A percentile compares a stretch with the other conserved stretches of the same genome.
These are phyloP conservation scores for Trichoderma endophyticum DNA, from an alignment of 2,329 filamentous ascomycete genomes.

Conservation along the genomic window DNA sequence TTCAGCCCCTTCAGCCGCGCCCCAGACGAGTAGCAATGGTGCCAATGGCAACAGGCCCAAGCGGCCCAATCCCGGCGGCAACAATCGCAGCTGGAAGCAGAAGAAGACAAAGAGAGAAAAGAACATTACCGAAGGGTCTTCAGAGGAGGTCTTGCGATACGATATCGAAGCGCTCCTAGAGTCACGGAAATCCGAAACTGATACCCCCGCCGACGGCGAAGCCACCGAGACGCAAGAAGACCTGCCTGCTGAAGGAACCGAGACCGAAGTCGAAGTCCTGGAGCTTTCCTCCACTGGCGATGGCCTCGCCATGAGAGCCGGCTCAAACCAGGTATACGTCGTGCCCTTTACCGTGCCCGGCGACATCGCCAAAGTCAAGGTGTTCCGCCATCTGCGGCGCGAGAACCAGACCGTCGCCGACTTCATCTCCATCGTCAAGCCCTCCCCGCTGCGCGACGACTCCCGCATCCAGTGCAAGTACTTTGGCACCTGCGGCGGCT, in stretches of 20 bases:
- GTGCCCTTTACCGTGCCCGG: conserved; percentile 87
- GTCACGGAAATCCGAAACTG: conserved; percentile 36
- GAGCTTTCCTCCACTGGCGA: conserved; percentile 90
- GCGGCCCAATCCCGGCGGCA: conserved; percentile 23
- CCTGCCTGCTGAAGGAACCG: conserved; percentile 65
- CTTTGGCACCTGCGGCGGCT: conserved; percentile 83
- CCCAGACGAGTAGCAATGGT: conserved; percentile 13
- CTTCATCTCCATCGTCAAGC: conserved; percentile 71
- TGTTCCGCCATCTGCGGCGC: conserved; percentile 65
- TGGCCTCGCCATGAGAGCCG: conserved; percentile 71
- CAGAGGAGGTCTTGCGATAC: conserved; percentile 63
- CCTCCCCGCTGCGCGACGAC: conserved; percentile 75
- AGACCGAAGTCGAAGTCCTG: conserved; percentile 77
- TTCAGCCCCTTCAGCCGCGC: background rate
- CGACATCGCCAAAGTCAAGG: conserved; percentile 74
- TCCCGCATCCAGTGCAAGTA: conserved; percentile 76
- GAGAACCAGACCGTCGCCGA: conserved; percentile 75
- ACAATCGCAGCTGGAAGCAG: conserved; percentile 33
- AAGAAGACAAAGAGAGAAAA: conserved; percentile 58
- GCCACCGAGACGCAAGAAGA: conserved; percentile 23
- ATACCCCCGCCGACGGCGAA: conserved; percentile 27
- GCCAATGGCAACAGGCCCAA: conserved; percentile 21
- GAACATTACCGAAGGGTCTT: conserved; percentile 59
- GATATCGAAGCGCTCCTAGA: conserved; percentile 59
- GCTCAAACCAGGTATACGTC: conserved; percentile 68